Evolutionary conservation across 2,329 filamentous ascomycete genomes (phyloP).

Genomic region (Pseudocercospora vitis): DNA sequence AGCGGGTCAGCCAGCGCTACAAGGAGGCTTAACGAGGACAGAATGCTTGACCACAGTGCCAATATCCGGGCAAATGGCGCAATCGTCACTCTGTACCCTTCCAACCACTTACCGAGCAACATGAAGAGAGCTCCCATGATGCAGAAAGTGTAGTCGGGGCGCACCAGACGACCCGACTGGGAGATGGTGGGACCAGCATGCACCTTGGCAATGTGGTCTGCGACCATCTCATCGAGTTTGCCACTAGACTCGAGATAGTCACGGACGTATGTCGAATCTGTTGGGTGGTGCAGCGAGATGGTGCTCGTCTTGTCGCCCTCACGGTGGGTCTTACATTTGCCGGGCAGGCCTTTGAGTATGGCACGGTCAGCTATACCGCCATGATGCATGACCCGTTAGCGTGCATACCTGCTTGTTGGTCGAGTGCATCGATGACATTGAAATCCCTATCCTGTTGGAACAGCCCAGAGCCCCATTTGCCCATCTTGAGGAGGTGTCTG

Average conservation of each 20-base stretch:
- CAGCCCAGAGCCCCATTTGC: conserved; percentile 19
- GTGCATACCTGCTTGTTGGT: background rate
- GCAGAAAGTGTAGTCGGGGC: background rate
- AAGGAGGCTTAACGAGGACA: too few species aligned
- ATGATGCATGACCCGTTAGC: background rate
- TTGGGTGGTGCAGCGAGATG: background rate
- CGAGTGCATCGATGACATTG: conserved; percentile 4
- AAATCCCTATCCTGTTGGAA: conserved; percentile 24
- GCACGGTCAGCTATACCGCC: background rate
- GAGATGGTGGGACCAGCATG: background rate
- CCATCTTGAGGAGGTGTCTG: too few species aligned
- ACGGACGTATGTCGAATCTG: background rate
- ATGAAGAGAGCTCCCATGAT: conserved; percentile 8
- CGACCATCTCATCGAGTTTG: background rate
- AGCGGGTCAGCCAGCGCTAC: too few species aligned
- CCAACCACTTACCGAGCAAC: background rate
- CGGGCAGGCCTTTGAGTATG: too few species aligned
- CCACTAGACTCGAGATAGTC: conserved; percentile 8
- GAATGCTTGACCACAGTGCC: too few species aligned
- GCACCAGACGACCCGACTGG: background rate
- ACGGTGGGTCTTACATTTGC: background rate
- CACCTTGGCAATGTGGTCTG: background rate
- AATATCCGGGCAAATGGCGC: too few species aligned
- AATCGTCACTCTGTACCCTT: background rate
- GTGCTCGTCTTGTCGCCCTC: background rate